Evolutionary conservation across 441 rosid genomes (phyloP), one percentile per base, ranked within the genome.

Genomic region (Daphne laureola): DNA sequence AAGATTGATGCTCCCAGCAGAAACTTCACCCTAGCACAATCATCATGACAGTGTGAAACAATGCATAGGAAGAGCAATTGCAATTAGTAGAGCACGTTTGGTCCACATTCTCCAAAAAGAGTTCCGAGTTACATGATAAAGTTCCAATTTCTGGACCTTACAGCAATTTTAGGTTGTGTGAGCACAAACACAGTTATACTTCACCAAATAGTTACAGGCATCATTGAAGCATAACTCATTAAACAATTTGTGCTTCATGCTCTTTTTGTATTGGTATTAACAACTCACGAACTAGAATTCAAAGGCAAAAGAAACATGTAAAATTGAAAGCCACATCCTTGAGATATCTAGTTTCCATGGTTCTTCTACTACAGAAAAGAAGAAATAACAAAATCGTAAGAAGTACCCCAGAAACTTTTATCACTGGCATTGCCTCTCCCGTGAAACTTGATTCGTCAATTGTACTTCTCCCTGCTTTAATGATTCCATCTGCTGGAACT

Each of bases 401-500:
- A 56, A 56, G 64, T 86, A 92, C 98, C 96, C 94, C 96, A 5
- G 82, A 74, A 42, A 82, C 61, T 77, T 92, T 92, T 62, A 94
- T 92, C 65, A 79, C 96, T 26, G 96, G 96, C 84, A 92, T 66
- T 50, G 96, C 96, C 82, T 92, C 98, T 63, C 98, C 98, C 8
- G 96, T 88, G 73, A 92, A 92, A 77, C 94, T 86, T 61, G 98
- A 89, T 70, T 88, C 98, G 54, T 92, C 96, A 64, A 92, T 71
- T 25, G 86, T 70, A 67, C 98, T 92, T 78, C 96, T 87, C 63
- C 98, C 98, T 47, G 88, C 87, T 83, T 67, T 88, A 67, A 89
- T 96, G 36, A 81, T 69, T 62, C 96, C 98, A 73, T 92, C 98
- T 18, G 91, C 94, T 43, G 98, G 98, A 66, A 89, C 75, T 57